Percentiles rank a stretch among this genome's conserved stretches.
Evolutionary conservation across 2,329 filamentous ascomycete genomes (phyloP).

Genomic region (Alternaria panax): DNA sequence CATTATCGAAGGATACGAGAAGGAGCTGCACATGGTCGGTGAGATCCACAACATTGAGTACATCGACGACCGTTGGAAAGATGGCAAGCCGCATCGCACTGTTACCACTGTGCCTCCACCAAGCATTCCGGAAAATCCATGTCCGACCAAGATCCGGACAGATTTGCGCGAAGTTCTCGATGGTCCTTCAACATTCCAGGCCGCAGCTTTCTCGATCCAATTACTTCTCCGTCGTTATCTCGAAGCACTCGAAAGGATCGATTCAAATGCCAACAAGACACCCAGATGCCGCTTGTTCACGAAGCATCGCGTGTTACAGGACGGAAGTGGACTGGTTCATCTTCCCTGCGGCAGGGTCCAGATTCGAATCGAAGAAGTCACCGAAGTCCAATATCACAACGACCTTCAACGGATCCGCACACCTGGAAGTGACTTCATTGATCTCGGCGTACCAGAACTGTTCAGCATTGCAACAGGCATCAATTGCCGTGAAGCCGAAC

Average conservation of each 20-base stretch:
- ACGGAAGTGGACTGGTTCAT: slow-evolving; percentile 21
- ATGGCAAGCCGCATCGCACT: slow-evolving; percentile 23
- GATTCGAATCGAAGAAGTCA: slow-evolving; percentile 27
- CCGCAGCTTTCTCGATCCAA: slow-evolving; percentile 21
- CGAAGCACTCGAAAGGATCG: slow-evolving; percentile 22
- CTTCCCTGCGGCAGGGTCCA: slow-evolving; percentile 19
- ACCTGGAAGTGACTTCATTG: slow-evolving; percentile 19
- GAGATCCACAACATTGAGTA: slow-evolving; percentile 24
- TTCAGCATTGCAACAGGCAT: slow-evolving; percentile 15
- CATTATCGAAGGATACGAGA: slow-evolving; percentile 25
- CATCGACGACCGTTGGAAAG: slow-evolving; percentile 26
- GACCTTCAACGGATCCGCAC: slow-evolving; percentile 22
- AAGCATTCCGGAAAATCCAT: slow-evolving; percentile 7
- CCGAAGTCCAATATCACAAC: slow-evolving; percentile 20
- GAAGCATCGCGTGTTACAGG: slow-evolving; percentile 24
- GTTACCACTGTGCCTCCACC: slow-evolving; percentile 21
- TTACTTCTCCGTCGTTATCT: slow-evolving; percentile 26
- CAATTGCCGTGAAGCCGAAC: slow-evolving; percentile 23
- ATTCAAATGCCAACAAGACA: slow-evolving; percentile 14
- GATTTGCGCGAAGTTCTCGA: slow-evolving; percentile 25
- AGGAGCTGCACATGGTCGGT: slow-evolving; percentile 18
- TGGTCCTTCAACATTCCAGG: slow-evolving; percentile 25
- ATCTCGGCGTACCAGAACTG: slow-evolving; percentile 11
- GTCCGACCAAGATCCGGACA: slow-evolving; percentile 20
- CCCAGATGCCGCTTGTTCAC: slow-evolving; percentile 23